Percentiles rank a stretch among this genome's conserved stretches.
Conservation (phyloP, 108 stramenopile genomes). For the Cyclotella kingstonii region DNA sequence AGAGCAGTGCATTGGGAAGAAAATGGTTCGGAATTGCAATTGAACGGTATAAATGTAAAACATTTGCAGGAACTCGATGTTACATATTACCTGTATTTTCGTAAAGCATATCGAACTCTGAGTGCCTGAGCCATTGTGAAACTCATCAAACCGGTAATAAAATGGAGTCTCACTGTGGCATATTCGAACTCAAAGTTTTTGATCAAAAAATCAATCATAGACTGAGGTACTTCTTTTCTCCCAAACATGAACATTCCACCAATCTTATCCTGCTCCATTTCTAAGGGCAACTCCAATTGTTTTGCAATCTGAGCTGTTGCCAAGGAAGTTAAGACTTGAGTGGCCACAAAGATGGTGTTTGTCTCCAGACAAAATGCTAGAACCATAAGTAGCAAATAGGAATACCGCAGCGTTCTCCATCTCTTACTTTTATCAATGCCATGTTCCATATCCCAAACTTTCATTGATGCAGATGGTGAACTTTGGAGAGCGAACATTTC, state of each 20-base stretch:
- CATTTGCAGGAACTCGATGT: not conserved
- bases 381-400: constrained; percentile 35
- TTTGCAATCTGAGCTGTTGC: constrained; percentile 14
- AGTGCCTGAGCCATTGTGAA: constrained; percentile 39
- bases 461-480: constrained; percentile 25
- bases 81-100: constrained; percentile 32
- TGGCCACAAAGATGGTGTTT: constrained; percentile 41
- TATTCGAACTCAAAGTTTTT: constrained; percentile 45
- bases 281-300: constrained; percentile 2
- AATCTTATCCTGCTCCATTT: constrained; percentile 18
- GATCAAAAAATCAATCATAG: constrained; percentile 41
- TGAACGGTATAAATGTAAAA: not conserved
- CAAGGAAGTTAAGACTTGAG: constrained; percentile 37
- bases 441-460: constrained; percentile 36
- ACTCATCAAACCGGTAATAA: constrained; percentile 37
- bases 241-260: constrained; percentile 27
- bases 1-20: not conserved
- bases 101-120: constrained; percentile 38
- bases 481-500: constrained; percentile 43
- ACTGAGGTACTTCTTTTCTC: constrained; percentile 16
- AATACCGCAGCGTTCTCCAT: constrained; percentile 35
- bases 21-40: not conserved
- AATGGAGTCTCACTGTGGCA: constrained; percentile 33
- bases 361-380: constrained; percentile 41
- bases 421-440: constrained; percentile 28